phyloP scores from a whole-genome alignment of 352 stramenopile species.

The Phytopythium litorale region DNA sequence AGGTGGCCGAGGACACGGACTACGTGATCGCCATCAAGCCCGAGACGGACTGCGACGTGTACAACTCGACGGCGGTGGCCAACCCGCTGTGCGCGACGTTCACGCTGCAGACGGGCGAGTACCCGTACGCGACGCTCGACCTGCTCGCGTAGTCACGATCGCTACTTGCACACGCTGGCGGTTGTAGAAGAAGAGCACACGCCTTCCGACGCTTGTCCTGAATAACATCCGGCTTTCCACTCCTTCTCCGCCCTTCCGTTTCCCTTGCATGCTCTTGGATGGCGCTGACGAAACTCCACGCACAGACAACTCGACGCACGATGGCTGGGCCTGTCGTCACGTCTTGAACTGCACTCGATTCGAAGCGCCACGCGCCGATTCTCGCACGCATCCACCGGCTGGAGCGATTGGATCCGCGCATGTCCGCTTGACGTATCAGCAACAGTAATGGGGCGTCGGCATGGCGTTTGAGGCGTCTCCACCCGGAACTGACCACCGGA shows the following conservation, averaged over 20 bases:
- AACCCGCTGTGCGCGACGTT: constrained; percentile 47
- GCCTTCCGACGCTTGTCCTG: not conserved
- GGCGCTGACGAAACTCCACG: not conserved
- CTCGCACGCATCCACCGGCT: not conserved
- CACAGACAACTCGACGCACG: not conserved
- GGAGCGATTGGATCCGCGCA: not conserved
- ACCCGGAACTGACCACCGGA: not conserved
- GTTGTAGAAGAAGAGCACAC: not conserved
- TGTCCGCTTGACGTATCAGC: not conserved
- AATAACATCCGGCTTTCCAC: not conserved
- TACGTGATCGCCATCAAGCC: constrained; percentile 64
- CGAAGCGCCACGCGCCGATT: not conserved
- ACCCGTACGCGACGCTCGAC: constrained; percentile 14
- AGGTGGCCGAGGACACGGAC: constrained; percentile 51
- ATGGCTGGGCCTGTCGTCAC: not conserved
- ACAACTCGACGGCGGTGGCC: constrained; percentile 25
- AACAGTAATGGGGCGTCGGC: not conserved
- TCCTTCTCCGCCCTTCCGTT: not conserved
- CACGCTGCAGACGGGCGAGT: constrained; percentile 24
- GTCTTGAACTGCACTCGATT: not conserved
- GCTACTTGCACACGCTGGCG: not conserved
- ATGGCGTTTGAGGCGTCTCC: not conserved
- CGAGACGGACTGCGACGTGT: constrained; percentile 70
- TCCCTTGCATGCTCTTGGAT: not conserved
- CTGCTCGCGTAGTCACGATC: not conserved